Conservation (phyloP, 2,329 filamentous ascomycete species). For the Furcasterigmium sp. region DNA sequence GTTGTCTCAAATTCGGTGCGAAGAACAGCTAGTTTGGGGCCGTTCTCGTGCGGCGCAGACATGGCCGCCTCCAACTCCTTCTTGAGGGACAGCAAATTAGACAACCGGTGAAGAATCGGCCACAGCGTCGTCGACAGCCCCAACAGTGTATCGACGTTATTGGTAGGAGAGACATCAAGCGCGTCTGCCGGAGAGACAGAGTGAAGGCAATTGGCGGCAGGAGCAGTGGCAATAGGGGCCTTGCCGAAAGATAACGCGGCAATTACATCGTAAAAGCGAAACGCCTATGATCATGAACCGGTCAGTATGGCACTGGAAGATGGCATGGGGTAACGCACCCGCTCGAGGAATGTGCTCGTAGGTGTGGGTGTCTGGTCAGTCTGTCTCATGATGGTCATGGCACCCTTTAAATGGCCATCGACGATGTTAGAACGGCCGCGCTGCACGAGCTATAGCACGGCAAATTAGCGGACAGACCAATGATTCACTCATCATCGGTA, state of each 20-base stretch:
- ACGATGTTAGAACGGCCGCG: slow-evolving; percentile 55
- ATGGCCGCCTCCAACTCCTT: slow-evolving; percentile 42
- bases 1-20: slow-evolving; percentile 45
- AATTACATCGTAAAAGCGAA: slow-evolving; percentile 62
- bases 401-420: slow-evolving; percentile 55
- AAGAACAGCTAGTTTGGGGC: slow-evolving; percentile 36
- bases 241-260: slow-evolving; percentile 57
- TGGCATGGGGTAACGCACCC: slow-evolving; percentile 31
- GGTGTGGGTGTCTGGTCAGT: slow-evolving; percentile 38
- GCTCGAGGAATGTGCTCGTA: slow-evolving; percentile 53
- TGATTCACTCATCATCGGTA: neutral
- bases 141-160: slow-evolving; percentile 52
- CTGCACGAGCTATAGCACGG: slow-evolving; percentile 50
- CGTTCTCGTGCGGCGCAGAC: slow-evolving; percentile 29
- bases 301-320: neutral
- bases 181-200: slow-evolving; percentile 43
- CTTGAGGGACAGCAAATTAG: slow-evolving; percentile 48
- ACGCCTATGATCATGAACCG: slow-evolving; percentile 38
- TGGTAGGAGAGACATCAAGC: slow-evolving; percentile 38
- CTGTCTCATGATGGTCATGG: slow-evolving; percentile 54
- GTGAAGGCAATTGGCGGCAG: slow-evolving; percentile 38
- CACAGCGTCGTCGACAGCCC: slow-evolving; percentile 58
- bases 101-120: slow-evolving; percentile 58
- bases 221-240: slow-evolving; percentile 46
- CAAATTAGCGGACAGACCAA: neutral